These are phyloP conservation scores for Herpotrichia juniperi DNA, from an alignment of 2,329 filamentous ascomycete genomes.

Conservation along the genomic window DNA sequence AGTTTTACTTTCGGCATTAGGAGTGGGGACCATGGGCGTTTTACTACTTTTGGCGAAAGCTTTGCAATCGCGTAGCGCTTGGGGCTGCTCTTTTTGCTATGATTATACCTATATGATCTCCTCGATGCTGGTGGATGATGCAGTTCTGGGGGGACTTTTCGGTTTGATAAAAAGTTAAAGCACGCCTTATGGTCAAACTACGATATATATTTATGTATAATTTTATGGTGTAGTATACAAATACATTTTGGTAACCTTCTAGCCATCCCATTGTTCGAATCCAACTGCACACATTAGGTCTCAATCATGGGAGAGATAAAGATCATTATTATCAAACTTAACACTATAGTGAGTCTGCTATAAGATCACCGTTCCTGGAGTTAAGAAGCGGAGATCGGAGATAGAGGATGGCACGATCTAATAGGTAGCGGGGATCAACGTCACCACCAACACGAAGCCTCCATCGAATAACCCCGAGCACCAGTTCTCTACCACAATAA, in stretches of 20 bases:
- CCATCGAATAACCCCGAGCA: background rate
- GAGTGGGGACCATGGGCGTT: background rate
- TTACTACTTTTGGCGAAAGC: background rate
- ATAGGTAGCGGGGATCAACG: background rate
- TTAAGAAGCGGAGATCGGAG: slow-evolving; percentile 2
- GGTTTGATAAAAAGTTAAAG: background rate
- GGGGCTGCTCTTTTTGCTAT: background rate
- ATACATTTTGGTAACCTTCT: background rate
- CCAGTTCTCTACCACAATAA: background rate
- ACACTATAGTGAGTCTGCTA: too few relatives aligned
- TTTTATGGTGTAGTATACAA: background rate
- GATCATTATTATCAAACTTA: too few relatives aligned
- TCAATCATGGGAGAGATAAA: too few relatives aligned
- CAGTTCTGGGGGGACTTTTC: background rate
- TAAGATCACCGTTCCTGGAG: background rate
- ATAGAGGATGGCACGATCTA: background rate
- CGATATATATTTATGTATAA: background rate
- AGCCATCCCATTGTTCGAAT: too few relatives aligned
- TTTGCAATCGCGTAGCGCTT: background rate
- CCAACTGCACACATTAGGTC: too few relatives aligned
- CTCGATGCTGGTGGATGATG: background rate
- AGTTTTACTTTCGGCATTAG: background rate
- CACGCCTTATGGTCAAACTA: background rate
- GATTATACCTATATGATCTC: background rate
- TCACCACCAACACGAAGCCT: slow-evolving; percentile 2